Base-by-base conservation (phyloP, 164 flowering plant genomes). In the Macadamia tetraphylla region DNA sequence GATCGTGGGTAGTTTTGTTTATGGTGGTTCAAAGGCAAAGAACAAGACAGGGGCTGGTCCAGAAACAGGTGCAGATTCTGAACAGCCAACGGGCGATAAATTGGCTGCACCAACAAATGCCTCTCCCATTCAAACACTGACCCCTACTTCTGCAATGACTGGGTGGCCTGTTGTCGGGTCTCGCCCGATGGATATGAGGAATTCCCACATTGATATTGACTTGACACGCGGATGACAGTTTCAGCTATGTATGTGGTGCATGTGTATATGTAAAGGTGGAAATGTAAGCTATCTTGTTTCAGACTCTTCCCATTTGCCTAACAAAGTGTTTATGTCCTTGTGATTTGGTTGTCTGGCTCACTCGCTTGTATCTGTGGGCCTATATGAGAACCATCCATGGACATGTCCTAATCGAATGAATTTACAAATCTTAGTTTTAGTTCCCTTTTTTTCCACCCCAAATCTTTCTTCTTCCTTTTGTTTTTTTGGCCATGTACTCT, bases 161-260 rank as follows among this genome's bases (percentile, higher is more conserved):
- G 70, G 67, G 17, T 91, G 92, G 94, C 83, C 86, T 6, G 23
- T 23, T 23, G 23, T 23, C 23, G 81, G 81, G 69, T 80, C 91
- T 0, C 81, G 83, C 64, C 75, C 82, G 14, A 49, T 79, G 67
- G 88, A 83, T 65, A 53, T 77, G 79, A 86, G 81, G 64, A 76
- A 72, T 65, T 74, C 80, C 48, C 85, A 82, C 60, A 76, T 85
- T 29, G 94, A 84, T 62, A 87, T 91, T 68, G 90, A 91, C 83
- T 80, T 91, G 81, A 85, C 81, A 4, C 86, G 89, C 3, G 88
- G 92, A 77, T 85, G 82, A 85, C 42, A 23, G 18, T 57, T 44
- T 69, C 55, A 32, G 73, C 65, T 42, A 49, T 11, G 13, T 46
- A 9, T 46, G 51, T 46, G 51, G 51, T 8, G 6, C 12, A 32